Base-by-base conservation (phyloP, 768 basidiomycete species). In the Termitomyces titanicus region DNA sequence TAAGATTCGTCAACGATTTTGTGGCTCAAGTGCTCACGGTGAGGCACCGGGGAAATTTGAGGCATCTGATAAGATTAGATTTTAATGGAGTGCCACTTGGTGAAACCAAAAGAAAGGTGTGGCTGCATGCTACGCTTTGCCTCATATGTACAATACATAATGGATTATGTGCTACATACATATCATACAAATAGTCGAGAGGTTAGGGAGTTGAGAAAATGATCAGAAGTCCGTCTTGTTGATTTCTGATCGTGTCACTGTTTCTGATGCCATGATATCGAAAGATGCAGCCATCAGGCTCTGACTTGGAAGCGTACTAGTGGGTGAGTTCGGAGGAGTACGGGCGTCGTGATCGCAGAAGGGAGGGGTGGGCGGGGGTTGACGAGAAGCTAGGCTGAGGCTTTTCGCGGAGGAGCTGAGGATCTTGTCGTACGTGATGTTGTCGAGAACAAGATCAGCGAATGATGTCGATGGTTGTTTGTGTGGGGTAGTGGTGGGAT, bases 381-480 rank as follows among this genome's bases (percentile, higher is more conserved):
- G 20, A 11, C 35, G 20, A 25, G 57, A 42, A 44, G 44, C 7
- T 20, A 59, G 48, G 22, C 27, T 43, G 27, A 65, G 55, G 22
- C 50, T 52, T 50, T 61, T 65, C 25, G 58, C 40, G 15, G 56
- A 60, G 2, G 64, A 62, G 27, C 59, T 64, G 46, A 66, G 56
- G 37, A 66, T 65, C 4, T 56, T 60, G 53, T 65, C 64, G 44
- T 66, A 66, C 10, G 64, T 66, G 22, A 65, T 40, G 37, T 61
- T 59, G 49, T 65, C 47, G 25, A 66, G 54, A 13, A 62, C 51
- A 25, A 62, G 50, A 40, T 66, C 64, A 1, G 58, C 42, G 17
- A 63, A 48, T 9, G 63, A 66, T 5, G 55, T 56, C 27, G 45
- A 22, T 37, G 63, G 47, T 17, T 50, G 51, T 18, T 18, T 18